These are phyloP conservation scores for Blepharisma japonicum DNA, from an alignment of 73 alveolate species.

Conservation along the genomic window DNA sequence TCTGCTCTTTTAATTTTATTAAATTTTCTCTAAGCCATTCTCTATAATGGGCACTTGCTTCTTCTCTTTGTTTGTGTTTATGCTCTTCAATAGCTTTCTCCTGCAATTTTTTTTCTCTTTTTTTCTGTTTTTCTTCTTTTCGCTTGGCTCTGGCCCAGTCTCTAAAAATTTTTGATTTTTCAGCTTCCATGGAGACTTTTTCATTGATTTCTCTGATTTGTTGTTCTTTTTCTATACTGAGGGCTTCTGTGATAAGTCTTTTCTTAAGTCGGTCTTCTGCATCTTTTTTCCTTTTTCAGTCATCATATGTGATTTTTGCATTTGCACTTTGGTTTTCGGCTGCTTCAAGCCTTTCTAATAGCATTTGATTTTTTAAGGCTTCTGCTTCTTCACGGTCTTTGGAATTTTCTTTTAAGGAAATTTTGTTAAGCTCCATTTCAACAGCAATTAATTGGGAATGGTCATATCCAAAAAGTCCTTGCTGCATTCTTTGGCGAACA, in stretches of 20 bases:
- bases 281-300: neutral
- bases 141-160: neutral
- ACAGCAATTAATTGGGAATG: no score
- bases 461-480: no score
- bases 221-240: neutral
- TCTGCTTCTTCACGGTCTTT: no score
- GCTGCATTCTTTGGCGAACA: neutral
- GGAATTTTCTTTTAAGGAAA: no score
- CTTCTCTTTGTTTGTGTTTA: neutral
- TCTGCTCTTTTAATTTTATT: constrained; percentile 7
- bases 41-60: neutral
- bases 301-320: neutral
- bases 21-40: neutral
- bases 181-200: neutral
- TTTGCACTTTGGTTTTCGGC: neutral
- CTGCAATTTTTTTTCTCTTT: neutral
- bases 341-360: neutral
- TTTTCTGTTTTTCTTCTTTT: neutral
- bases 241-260: neutral
- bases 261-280: neutral
- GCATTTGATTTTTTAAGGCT: no score
- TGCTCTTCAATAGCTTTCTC: neutral
- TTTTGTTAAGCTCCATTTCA: no score
- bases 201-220: neutral
- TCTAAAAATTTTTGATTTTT: neutral